Conservation (phyloP, 2,329 filamentous ascomycete genomes). For the Helminthosporium solani region DNA sequence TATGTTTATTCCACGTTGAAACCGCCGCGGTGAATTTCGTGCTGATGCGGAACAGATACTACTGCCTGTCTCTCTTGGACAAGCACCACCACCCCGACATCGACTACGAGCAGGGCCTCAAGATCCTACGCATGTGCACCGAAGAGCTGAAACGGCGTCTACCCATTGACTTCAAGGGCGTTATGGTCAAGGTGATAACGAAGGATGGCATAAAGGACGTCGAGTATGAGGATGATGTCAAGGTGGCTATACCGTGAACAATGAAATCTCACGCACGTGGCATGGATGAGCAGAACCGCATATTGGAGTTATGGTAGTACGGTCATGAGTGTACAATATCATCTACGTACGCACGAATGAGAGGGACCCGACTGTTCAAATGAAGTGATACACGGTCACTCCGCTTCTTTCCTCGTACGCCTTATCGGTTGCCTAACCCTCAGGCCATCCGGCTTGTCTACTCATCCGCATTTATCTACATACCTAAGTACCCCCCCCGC, state of each 20-base stretch:
- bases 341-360: background rate
- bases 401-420: too few species aligned
- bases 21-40: background rate
- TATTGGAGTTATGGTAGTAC: conserved; percentile 8
- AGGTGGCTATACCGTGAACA: conserved; percentile 61
- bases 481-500: too few species aligned
- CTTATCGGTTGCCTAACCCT: too few species aligned
- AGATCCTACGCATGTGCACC: conserved; percentile 90
- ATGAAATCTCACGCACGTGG: background rate
- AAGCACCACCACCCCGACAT: conserved; percentile 99
- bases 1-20: conserved; percentile 49
- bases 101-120: conserved; percentile 81
- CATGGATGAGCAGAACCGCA: background rate
- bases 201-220: conserved; percentile 89
- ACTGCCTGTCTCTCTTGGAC: conserved; percentile 95
- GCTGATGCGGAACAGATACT: conserved; percentile 64
- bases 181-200: conserved; percentile 88
- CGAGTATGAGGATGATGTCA: conserved; percentile 79
- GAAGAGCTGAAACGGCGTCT: conserved; percentile 96
- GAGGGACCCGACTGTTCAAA: too few species aligned
- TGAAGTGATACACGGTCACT: too few species aligned
- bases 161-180: conserved; percentile 98
- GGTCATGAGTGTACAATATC: conserved; percentile 7
- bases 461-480: too few species aligned
- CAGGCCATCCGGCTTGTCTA: too few species aligned